Conservation (phyloP, 2,329 filamentous ascomycete genomes). For the Xylariaceae sp. region DNA sequence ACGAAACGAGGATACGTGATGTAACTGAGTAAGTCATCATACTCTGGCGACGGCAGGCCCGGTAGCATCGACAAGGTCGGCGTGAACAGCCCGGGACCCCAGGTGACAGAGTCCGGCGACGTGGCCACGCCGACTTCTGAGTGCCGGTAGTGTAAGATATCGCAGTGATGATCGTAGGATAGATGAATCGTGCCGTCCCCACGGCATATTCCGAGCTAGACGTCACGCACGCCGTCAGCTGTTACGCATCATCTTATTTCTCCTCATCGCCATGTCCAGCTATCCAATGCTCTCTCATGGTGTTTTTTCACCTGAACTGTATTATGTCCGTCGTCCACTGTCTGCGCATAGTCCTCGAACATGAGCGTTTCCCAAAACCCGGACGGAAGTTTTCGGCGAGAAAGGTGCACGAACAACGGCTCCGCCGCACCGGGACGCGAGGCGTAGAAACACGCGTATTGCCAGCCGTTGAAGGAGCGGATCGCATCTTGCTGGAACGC, state of each 20-base stretch:
- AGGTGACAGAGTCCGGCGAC: constrained; percentile 29
- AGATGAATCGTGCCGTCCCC: constrained; percentile 50
- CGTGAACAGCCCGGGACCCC: constrained; percentile 36
- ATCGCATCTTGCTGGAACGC: constrained; percentile 46
- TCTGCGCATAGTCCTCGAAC: constrained; percentile 46
- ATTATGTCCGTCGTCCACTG: constrained; percentile 47
- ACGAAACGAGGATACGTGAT: constrained; percentile 49
- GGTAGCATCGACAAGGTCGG: constrained; percentile 35
- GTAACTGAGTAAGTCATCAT: constrained; percentile 32
- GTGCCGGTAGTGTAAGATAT: constrained; percentile 37
- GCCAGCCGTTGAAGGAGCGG: constrained; percentile 43
- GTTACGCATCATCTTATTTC: background rate
- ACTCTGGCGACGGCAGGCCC: constrained; percentile 26
- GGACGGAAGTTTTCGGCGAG: constrained; percentile 38
- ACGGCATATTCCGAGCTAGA: constrained; percentile 41
- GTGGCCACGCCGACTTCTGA: constrained; percentile 33
- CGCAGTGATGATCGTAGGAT: constrained; percentile 48
- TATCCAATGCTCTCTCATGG: background rate
- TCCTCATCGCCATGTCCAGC: background rate
- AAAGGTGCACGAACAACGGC: constrained; percentile 42
- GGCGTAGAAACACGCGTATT: constrained; percentile 45
- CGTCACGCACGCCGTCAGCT: constrained; percentile 5
- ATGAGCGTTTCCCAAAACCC: constrained; percentile 42
- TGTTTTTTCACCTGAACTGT: constrained; percentile 40
- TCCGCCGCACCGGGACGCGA: constrained; percentile 24